Conservation (phyloP, 106 monocot species). For the Cymbidium sinense region DNA sequence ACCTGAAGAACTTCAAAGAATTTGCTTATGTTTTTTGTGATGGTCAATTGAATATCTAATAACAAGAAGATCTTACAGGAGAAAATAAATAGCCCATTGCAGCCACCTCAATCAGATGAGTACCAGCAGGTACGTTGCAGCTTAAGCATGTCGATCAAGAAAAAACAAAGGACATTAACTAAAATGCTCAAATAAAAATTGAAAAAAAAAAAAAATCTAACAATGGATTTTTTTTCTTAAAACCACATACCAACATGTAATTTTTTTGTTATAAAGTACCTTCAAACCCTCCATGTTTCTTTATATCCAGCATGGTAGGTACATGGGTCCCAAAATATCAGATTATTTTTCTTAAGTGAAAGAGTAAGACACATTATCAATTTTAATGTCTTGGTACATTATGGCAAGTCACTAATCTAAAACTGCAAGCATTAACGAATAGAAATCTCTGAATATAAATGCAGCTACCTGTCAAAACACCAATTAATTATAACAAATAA, state of each 20-base stretch:
- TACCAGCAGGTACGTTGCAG: conserved; percentile 88
- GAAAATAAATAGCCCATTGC: conserved; percentile 92
- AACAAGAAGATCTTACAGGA: conserved; percentile 39
- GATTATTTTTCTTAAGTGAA: background rate
- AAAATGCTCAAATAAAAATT: background rate
- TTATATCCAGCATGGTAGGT: background rate
- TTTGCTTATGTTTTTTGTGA: background rate
- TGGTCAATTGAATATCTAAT: conserved; percentile 7
- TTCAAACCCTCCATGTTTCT: background rate
- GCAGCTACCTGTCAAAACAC: background rate
- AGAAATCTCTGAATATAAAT: background rate
- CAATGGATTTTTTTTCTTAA: background rate
- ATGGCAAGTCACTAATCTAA: background rate
- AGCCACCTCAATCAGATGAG: conserved; percentile 93
- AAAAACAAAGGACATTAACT: background rate
- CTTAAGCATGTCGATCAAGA: conserved; percentile 46
- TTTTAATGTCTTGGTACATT: background rate
- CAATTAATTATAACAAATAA: background rate
- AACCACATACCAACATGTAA: background rate
- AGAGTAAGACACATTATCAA: background rate
- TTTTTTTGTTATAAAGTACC: background rate
- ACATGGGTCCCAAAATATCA: background rate
- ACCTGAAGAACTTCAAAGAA: conserved; percentile 40
- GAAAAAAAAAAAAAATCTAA: background rate
- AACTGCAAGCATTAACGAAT: background rate